Conservation (phyloP, 176 grass and related monocot species). For the Chrysopogon serrulatus region DNA sequence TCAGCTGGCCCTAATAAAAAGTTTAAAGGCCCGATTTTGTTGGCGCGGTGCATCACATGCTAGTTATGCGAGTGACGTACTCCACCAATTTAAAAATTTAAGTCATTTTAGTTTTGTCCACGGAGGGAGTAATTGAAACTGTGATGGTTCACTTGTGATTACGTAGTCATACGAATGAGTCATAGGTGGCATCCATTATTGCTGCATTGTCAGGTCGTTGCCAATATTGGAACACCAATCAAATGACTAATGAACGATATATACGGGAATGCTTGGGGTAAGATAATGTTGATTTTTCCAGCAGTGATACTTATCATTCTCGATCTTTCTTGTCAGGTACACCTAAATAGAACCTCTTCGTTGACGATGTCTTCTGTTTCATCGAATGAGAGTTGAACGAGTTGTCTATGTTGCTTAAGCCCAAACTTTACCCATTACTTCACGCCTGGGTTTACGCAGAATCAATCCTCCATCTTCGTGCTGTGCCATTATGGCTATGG, state of each 20-base stretch:
- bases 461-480: background rate
- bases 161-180: background rate
- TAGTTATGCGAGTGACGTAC: background rate
- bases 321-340: background rate
- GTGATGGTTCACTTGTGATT: background rate
- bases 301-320: no score
- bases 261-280: background rate
- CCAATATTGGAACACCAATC: background rate
- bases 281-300: background rate
- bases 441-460: conserved; percentile 14
- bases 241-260: background rate
- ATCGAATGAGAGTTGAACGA: background rate
- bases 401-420: background rate
- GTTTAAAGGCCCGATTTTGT: background rate
- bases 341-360: no score
- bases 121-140: background rate
- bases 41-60: background rate
- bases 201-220: background rate
- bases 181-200: background rate
- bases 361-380: background rate
- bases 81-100: background rate
- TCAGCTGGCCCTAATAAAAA: no score
- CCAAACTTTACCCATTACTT: conserved; percentile 28
- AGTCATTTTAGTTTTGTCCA: background rate
- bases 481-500: background rate